Conservation (phyloP, 257 asterid species). For the Solanum pinnatisectum region DNA sequence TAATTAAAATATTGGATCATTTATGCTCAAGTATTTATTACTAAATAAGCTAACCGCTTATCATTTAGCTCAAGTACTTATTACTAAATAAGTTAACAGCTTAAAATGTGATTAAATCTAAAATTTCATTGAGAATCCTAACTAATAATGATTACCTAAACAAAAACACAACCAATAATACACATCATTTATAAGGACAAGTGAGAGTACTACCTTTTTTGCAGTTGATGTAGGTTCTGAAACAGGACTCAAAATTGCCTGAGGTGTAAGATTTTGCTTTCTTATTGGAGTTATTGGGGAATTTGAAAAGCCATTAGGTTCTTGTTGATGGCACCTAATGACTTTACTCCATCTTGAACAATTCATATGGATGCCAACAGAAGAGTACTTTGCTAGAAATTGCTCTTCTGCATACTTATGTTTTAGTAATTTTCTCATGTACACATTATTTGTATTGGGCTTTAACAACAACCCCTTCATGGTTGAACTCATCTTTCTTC, state of each 20-base stretch:
- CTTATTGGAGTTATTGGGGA: background rate
- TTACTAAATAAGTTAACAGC: background rate
- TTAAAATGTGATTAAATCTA: background rate
- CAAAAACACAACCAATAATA: background rate
- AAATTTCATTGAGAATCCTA: background rate
- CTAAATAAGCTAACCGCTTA: too few species aligned
- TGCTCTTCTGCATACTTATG: slow-evolving; percentile 23
- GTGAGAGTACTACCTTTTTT: slow-evolving; percentile 29
- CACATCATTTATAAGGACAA: background rate
- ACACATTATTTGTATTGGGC: slow-evolving; percentile 21
- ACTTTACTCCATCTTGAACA: slow-evolving; percentile 19
- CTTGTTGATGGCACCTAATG: slow-evolving; percentile 8
- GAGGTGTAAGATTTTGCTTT: slow-evolving; percentile 21
- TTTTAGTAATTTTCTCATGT: slow-evolving; percentile 24
- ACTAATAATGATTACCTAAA: background rate
- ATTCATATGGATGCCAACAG: slow-evolving; percentile 3
- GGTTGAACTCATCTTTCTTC: slow-evolving; percentile 31
- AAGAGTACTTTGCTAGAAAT: slow-evolving; percentile 6
- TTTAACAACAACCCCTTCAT: slow-evolving; percentile 40
- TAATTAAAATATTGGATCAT: background rate
- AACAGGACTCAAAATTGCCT: slow-evolving; percentile 48
- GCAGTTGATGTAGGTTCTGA: slow-evolving; percentile 52
- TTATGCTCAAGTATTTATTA: too few species aligned
- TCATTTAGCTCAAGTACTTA: too few species aligned
- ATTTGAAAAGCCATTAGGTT: slow-evolving; percentile 15